Conservation (phyloP, 2,329 filamentous ascomycete species). For the Aspergillus udagawae region DNA sequence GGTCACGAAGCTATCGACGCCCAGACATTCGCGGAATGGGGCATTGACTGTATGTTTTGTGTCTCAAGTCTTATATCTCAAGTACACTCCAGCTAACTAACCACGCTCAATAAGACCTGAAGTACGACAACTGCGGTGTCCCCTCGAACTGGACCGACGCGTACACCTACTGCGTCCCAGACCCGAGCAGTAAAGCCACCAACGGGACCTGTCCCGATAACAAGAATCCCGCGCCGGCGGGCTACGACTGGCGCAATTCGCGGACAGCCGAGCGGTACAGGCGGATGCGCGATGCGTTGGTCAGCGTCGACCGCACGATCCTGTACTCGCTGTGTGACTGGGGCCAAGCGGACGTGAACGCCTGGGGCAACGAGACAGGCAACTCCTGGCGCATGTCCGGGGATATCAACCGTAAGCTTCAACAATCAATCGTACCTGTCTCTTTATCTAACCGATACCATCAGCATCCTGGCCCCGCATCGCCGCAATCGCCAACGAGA, state of each 20-base stretch:
- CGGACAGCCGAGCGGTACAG: slow-evolving; percentile 47
- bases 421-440: background rate
- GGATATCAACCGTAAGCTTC: slow-evolving; percentile 28
- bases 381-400: slow-evolving; percentile 43
- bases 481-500: slow-evolving; percentile 47
- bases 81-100: background rate
- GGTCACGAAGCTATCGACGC: slow-evolving; percentile 58
- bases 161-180: slow-evolving; percentile 40
- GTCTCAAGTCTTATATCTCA: background rate
- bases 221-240: slow-evolving; percentile 37
- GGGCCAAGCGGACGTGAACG: slow-evolving; percentile 49
- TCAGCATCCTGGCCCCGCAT: slow-evolving; percentile 27
- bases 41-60: slow-evolving; percentile 46
- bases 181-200: slow-evolving; percentile 33
- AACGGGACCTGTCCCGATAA: slow-evolving; percentile 41
- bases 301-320: slow-evolving; percentile 44
- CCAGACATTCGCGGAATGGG: slow-evolving; percentile 55
- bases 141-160: slow-evolving; percentile 37
- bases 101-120: slow-evolving; percentile 40
- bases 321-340: slow-evolving; percentile 53
- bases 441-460: background rate
- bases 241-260: slow-evolving; percentile 50
- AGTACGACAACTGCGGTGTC: slow-evolving; percentile 56
- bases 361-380: slow-evolving; percentile 49
- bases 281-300: slow-evolving; percentile 51